These are phyloP conservation scores for Gossypium rotundifolium DNA, from an alignment of 345 rosid genomes.

Conservation along the genomic window DNA sequence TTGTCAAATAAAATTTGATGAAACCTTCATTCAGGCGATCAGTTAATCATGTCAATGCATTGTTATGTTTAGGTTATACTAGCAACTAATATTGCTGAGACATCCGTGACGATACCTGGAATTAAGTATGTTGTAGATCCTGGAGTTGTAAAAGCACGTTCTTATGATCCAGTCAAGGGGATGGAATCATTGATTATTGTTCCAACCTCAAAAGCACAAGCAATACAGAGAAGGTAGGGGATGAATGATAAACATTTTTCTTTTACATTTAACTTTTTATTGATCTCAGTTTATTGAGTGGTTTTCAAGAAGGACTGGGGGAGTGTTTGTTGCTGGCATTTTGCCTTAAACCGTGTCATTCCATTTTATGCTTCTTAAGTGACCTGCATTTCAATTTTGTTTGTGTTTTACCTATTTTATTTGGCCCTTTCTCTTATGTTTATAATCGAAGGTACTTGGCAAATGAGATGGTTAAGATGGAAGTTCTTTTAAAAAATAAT, in stretches of 20 bases:
- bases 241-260: not conserved
- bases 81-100: slow-evolving; percentile 97
- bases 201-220: slow-evolving; percentile 87
- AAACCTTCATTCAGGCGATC: not conserved
- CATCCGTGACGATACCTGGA: slow-evolving; percentile 92
- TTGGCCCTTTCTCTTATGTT: not conserved
- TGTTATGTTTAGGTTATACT: slow-evolving; percentile 52
- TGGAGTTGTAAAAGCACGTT: slow-evolving; percentile 83
- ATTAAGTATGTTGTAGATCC: slow-evolving; percentile 90
- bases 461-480: not conserved
- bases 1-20: not conserved
- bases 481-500: slow-evolving; percentile 1
- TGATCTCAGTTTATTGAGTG: slow-evolving; percentile 7
- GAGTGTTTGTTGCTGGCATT: not conserved
- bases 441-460: slow-evolving; percentile 4
- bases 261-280: not conserved
- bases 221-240: slow-evolving; percentile 80
- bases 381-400: not conserved
- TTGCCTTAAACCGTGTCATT: not conserved
- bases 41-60: slow-evolving; percentile 6
- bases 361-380: not conserved
- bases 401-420: not conserved
- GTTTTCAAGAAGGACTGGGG: slow-evolving; percentile 9
- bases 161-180: slow-evolving; percentile 19
- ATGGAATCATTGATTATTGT: slow-evolving; percentile 72